phyloP scores from a whole-genome alignment of 1,284 basidiomycete genomes.

The Cystobasidiaceae sp. region DNA sequence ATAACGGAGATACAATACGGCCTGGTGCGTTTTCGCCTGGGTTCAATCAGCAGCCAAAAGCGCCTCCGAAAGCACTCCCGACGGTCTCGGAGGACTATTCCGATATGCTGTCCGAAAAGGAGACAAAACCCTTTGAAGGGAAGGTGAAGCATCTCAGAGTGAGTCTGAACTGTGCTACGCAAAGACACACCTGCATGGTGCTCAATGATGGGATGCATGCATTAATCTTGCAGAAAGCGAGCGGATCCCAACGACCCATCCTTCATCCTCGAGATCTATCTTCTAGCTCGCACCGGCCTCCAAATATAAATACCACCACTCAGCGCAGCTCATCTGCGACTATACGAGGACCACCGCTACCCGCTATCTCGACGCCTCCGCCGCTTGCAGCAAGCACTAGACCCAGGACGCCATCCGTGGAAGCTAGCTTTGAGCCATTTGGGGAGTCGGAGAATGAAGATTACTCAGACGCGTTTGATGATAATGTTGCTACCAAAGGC shows the following conservation, averaged over 20 bases:
- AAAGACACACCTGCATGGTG: too few relatives aligned
- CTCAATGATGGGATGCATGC: too few relatives aligned
- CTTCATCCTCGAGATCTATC: slow-evolving; percentile 33
- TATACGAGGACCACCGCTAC: neutral
- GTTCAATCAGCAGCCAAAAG: neutral
- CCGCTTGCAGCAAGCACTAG: neutral
- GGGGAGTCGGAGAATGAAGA: slow-evolving; percentile 65
- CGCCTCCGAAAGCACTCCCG: slow-evolving; percentile 9
- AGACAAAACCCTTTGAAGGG: slow-evolving; percentile 55
- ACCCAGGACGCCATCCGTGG: neutral
- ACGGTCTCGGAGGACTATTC: slow-evolving; percentile 77
- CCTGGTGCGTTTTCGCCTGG: slow-evolving; percentile 1
- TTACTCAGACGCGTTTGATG: slow-evolving; percentile 54
- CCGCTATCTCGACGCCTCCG: neutral
- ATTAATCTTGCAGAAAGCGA: neutral
- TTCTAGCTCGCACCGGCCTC: neutral
- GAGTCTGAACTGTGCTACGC: too few relatives aligned
- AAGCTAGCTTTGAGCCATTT: slow-evolving; percentile 2
- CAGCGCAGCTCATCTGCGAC: too few relatives aligned
- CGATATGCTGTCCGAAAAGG: slow-evolving; percentile 68
- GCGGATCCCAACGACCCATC: slow-evolving; percentile 12
- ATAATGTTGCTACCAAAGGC: slow-evolving; percentile 57
- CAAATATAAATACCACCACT: too few relatives aligned
- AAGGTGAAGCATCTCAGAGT: too few relatives aligned
- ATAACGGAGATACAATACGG: slow-evolving; percentile 39